Conservation (phyloP, 2,329 filamentous ascomycete genomes). For the Calycina herbarum region DNA sequence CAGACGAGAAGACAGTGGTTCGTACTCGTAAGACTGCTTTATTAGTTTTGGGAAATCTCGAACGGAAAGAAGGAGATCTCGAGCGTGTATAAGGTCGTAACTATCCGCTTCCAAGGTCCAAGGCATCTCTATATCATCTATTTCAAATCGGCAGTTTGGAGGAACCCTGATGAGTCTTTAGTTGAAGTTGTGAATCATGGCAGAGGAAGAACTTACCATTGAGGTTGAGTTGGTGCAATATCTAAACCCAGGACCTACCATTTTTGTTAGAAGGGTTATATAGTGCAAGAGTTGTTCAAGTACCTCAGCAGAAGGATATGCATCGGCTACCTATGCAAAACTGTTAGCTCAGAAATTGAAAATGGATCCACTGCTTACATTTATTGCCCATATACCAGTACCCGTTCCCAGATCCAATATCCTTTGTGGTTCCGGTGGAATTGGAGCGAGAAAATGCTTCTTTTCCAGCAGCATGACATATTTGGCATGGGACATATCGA, state of each 20-base stretch:
- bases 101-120: conserved; percentile 46
- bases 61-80: conserved; percentile 25
- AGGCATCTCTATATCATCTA: conserved; percentile 52
- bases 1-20: conserved; percentile 23
- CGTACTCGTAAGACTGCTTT: conserved; percentile 30
- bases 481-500: conserved; percentile 44
- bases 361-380: conserved; percentile 28
- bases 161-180: conserved; percentile 38
- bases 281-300: background rate
- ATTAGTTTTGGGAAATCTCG: conserved; percentile 25
- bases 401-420: conserved; percentile 40
- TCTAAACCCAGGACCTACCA: conserved; percentile 33
- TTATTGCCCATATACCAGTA: conserved; percentile 33
- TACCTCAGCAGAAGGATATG: conserved; percentile 37
- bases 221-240: conserved; percentile 37
- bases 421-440: conserved; percentile 34
- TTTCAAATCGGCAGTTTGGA: conserved; percentile 51
- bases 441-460: conserved; percentile 31
- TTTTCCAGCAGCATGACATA: conserved; percentile 34
- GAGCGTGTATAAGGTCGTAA: conserved; percentile 51
- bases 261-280: background rate
- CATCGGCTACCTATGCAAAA: conserved; percentile 27
- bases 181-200: background rate
- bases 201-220: conserved; percentile 20
- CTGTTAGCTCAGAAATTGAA: conserved; percentile 2